These are phyloP conservation scores for Pseudogymnoascus sp. DNA, from an alignment of 2,329 filamentous ascomycete species.

Conservation along the genomic window DNA sequence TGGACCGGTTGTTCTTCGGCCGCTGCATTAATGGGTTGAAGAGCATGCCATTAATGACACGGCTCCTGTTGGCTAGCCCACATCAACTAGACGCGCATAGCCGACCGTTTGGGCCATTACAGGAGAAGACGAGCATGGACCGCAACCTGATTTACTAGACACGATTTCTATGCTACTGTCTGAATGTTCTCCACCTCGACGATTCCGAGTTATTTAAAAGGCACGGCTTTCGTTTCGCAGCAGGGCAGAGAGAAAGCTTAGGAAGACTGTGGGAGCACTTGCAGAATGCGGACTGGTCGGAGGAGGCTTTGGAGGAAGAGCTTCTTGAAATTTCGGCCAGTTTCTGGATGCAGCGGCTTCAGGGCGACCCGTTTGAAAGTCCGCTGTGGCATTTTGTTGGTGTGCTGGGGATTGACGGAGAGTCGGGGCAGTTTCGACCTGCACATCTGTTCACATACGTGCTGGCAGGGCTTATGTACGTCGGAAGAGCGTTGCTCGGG, in stretches of 20 bases:
- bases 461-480: not conserved
- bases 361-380: not conserved
- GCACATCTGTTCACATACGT: not conserved
- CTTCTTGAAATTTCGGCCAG: not conserved
- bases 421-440: not conserved
- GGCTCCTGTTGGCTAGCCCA: not conserved
- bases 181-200: not conserved
- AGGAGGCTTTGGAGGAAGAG: not conserved
- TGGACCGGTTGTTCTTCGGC: not conserved
- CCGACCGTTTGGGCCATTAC: not conserved
- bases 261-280: not conserved
- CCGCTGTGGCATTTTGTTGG: constrained; percentile 4
- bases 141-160: not conserved
- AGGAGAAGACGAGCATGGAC: constrained; percentile 1
- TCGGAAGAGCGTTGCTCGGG: not conserved
- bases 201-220: not conserved
- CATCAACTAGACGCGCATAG: not conserved
- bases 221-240: not conserved
- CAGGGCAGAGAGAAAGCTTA: not conserved
- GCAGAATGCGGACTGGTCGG: not conserved
- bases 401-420: not conserved
- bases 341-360: constrained; percentile 7
- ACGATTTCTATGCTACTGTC: constrained; percentile 2
- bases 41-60: not conserved
- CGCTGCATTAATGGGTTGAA: not conserved